These are phyloP conservation scores for Fusarium nurragi DNA, from an alignment of 2,329 filamentous ascomycete genomes.

Conservation along the genomic window DNA sequence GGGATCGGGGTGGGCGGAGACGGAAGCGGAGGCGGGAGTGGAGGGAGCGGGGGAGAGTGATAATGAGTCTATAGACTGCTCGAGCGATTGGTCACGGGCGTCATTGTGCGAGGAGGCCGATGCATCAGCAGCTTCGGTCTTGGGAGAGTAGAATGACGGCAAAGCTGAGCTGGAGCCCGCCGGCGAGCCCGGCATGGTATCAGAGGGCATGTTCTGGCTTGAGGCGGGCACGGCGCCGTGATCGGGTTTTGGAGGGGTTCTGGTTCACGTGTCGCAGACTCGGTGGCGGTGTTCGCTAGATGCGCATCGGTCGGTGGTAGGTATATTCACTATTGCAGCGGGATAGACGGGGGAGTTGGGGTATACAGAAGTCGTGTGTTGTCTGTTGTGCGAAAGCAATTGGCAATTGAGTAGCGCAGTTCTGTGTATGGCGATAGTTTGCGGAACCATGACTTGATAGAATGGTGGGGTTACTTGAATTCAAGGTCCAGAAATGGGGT, in stretches of 20 bases:
- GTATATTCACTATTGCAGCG: not conserved
- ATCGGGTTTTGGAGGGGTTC: conserved; percentile 36
- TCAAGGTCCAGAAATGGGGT: conserved; percentile 28
- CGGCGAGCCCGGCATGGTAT: conserved; percentile 44
- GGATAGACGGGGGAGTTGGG: not conserved
- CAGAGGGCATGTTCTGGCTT: conserved; percentile 43
- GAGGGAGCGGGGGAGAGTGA: conserved; percentile 47
- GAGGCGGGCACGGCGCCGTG: conserved; percentile 36
- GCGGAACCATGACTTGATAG: conserved; percentile 41
- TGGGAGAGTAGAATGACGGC: conserved; percentile 60
- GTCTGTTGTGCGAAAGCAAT: conserved; percentile 13
- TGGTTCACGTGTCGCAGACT: conserved; percentile 31
- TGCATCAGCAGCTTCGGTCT: conserved; percentile 45
- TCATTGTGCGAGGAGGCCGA: conserved; percentile 19
- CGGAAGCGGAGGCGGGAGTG: conserved; percentile 24
- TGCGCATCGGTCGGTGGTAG: conserved; percentile 22
- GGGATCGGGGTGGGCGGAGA: conserved; percentile 26
- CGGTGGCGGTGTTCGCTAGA: conserved; percentile 16
- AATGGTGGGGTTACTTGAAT: conserved; percentile 34
- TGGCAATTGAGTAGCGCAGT: conserved; percentile 23
- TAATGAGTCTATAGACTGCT: conserved; percentile 49
- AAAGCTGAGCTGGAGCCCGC: conserved; percentile 51
- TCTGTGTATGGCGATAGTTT: conserved; percentile 41
- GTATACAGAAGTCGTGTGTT: conserved; percentile 15
- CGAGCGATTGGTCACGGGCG: conserved; percentile 24